Base-by-base conservation (phyloP, 352 stramenopile genomes). In the Aphanomyces invadans region DNA sequence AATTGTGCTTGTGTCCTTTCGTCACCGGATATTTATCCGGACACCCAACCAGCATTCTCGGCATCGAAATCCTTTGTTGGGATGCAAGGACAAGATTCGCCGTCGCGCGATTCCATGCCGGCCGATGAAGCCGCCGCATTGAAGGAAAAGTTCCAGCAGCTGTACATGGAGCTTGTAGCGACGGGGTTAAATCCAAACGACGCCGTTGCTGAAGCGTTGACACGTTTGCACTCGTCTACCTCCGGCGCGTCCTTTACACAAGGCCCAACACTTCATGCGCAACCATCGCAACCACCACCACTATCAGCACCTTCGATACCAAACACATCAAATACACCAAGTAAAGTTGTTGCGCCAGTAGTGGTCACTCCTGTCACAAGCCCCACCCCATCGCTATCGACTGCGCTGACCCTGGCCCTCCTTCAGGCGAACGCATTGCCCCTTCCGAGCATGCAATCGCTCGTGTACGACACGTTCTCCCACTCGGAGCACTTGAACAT, bases 401-500 rank as follows among this genome's bases (percentile, higher is more conserved):
- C 28, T 29, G n/a, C 17, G 4, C 42, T 67, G 29, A 67, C 60
- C 2, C 60, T 67, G 1, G 31, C 29, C 1, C 25, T 67, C n/a
- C 42, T 67, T 5, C 60, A 33, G 11, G 36, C 11, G 4, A 42
- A 36, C 9, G 23, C 31, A 2, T 19, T 59, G 1, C 5, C 42
- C 29, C 10, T 67, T 5, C 21, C 60, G 7, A 33, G 25, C 11
- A 49, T 67, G 45, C 29, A 57, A 36, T 59, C 55, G 60, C 19
- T 89, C 17, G 73, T 89, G 63, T 91, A 91, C 64, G 68, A 79
- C 33, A 71, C 83, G 4, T 91, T 91, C 60, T 91, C 83, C 9
- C 76, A 91, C 54, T 71, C 80, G 19, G 64, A 80, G 15, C 72
- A 65, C 4, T 36, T 91, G 9, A 89, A 83, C 65, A 33, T 25